Base-by-base conservation (phyloP, 192 early-diverging fungal species). In the Powellomyces hirtus region DNA sequence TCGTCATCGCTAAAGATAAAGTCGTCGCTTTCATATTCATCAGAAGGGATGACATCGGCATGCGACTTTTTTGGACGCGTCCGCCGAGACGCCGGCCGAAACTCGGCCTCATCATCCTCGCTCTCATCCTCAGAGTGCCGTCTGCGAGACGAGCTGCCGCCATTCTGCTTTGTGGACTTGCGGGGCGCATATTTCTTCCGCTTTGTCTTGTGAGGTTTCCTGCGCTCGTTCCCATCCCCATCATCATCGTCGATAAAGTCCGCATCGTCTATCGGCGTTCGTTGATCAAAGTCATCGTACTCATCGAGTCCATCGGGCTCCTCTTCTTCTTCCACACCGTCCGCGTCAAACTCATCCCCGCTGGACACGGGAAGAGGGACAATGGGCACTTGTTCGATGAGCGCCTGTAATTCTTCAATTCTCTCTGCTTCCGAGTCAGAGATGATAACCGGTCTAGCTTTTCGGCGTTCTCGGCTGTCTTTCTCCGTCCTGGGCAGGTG, bases 291-390 rank as follows among this genome's bases (percentile, higher is more conserved):
- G 26, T 56, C 53, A 26, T n/a, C 20, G n/a, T n/a, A n/a, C 10
- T 22, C 40, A 64, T 51, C 44, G 20, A 33, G 38, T 60, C 4
- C 45, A 3, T 44, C 62, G 13, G 20, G 31, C 1, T 63, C 53
- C 2, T 33, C 53, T 35, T 53, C 49, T 14, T 69, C 71, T 58
- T 72, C 72, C 29, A 18, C 61, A 14, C 46, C 56, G 24, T 75
- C 69, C 37, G 51, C 68, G 55, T 56, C 51, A 44, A 66, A 75
- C 55, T 75, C 74, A 49, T 75, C 74, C 6, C 74, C 74, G 52
- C 68, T 70, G 3, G 74, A 75, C 30, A 49, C 60, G 34, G 53
- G 74, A n/a, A 55, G 58, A 2, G 68, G 62, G n/a, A 75, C 22
- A 44, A 75, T 69, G 27, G 46, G 37, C 5, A 29, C 53, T 16